Evolutionary conservation across 2,329 filamentous ascomycete species (phyloP), one percentile per base, ranked within the genome.

Genomic region (Lachnellula willkommii): DNA sequence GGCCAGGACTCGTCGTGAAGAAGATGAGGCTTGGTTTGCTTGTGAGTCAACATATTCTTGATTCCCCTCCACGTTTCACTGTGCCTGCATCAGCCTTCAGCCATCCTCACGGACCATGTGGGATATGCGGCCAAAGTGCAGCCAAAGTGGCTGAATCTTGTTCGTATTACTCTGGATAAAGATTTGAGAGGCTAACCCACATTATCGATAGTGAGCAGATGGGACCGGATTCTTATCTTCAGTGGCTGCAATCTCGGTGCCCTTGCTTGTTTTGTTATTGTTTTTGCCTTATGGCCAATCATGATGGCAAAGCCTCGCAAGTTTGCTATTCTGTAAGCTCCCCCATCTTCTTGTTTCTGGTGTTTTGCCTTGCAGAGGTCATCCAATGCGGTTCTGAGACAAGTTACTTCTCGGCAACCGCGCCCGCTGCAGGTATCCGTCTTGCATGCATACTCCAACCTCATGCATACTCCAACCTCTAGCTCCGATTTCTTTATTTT

Each of bases 191-290:
- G 62, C 66, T 68, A 61, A 70, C 71, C 66, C 67, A 69, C 62
- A 62, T 58, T 59, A 57, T 63, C 68, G 68, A 69, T 74, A 97
- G 94, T 99, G 77, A 96, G 90, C 76, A 84, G 93, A 76, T 97
- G 93, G 94, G 94, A 99, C 75, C 89, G 93, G 56, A 77, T 97
- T 70, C 80, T 99, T 71, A 83, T 97, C 68, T 99, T 99, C 74
- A 87, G 83, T 63, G 90, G 87, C 69, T 95, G 93, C 77, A 95
- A 96, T 74, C 74, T 96, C 66, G 91, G 88, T 59, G 91, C 94
- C 61, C 79, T 90, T 62, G 90, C 89, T 64, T 93, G 95, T 78
- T 97, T 99, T 78, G 84, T 95, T 71, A 84, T 95, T 67, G 92
- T 89, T 78, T 95, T 97, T 76, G 87, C 87, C 65, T 79, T 97